A percentile compares a stretch with the other conserved stretches of the same genome.
phyloP scores from a whole-genome alignment of 768 basidiomycete genomes.

The Boletus reticuloceps region DNA sequence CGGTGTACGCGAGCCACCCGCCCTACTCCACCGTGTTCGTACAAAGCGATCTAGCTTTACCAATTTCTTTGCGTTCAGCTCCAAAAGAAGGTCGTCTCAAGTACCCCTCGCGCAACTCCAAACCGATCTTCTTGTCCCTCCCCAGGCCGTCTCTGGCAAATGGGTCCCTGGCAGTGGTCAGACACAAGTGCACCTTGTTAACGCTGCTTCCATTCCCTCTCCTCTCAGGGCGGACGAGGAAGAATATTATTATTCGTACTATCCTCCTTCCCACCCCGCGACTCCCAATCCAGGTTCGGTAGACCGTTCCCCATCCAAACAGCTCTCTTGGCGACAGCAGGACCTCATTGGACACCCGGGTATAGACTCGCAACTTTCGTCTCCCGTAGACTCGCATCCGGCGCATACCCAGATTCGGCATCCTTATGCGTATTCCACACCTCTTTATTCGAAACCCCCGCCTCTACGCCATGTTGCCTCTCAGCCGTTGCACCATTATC shows the following conservation, averaged over 20 bases:
- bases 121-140: neutral
- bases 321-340: constrained; percentile 18
- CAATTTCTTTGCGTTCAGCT: constrained; percentile 30
- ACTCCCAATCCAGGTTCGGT: constrained; percentile 14
- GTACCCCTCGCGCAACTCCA: constrained; percentile 11
- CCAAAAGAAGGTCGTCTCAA: constrained; percentile 20
- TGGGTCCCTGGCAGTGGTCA: constrained; percentile 16
- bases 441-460: constrained; percentile 11
- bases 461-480: constrained; percentile 22
- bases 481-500: constrained; percentile 22
- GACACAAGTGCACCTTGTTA: constrained; percentile 7
- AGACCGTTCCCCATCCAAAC: constrained; percentile 13
- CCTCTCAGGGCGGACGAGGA: constrained; percentile 35
- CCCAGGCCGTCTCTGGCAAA: constrained; percentile 12
- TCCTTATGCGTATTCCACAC: constrained; percentile 50
- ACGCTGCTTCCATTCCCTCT: constrained; percentile 13
- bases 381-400: constrained; percentile 11
- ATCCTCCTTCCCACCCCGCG: constrained; percentile 17
- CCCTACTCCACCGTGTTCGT: constrained; percentile 12
- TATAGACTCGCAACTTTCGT: constrained; percentile 15
- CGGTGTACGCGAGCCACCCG: constrained; percentile 67
- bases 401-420: constrained; percentile 36
- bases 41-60: constrained; percentile 44
- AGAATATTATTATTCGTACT: constrained; percentile 53
- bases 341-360: constrained; percentile 16